A percentile compares a stretch with the other conserved stretches of the same genome.
Conservation (phyloP, 2,329 filamentous ascomycete genomes). For the Rutstroemia sp. region DNA sequence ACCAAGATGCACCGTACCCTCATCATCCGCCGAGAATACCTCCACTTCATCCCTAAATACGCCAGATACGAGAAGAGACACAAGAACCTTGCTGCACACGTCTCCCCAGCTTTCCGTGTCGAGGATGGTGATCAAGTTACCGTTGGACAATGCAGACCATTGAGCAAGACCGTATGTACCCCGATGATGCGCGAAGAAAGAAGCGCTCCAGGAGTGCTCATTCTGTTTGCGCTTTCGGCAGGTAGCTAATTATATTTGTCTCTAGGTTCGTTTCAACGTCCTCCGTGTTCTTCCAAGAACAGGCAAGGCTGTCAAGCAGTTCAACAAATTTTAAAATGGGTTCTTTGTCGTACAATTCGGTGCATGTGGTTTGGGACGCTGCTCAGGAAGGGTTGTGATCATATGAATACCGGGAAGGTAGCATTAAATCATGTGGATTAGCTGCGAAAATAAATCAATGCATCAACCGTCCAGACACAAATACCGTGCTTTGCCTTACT, state of each 20-base stretch:
- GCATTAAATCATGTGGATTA: slow-evolving; percentile 28
- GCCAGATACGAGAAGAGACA: slow-evolving; percentile 99
- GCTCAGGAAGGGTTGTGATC: slow-evolving; percentile 27
- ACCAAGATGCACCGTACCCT: slow-evolving; percentile 99
- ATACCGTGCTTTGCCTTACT: neutral
- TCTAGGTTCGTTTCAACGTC: slow-evolving; percentile 96
- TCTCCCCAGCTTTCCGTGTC: slow-evolving; percentile 99
- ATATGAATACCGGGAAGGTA: slow-evolving; percentile 22
- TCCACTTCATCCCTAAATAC: slow-evolving; percentile 99
- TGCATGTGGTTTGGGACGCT: slow-evolving; percentile 30
- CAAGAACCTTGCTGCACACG: slow-evolving; percentile 99
- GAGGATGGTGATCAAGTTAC: slow-evolving; percentile 99
- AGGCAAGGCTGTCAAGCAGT: slow-evolving; percentile 95
- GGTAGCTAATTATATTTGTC: neutral
- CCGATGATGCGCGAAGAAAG: slow-evolving; percentile 1
- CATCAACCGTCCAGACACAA: slow-evolving; percentile 20
- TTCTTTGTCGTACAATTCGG: slow-evolving; percentile 16
- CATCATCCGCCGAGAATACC: slow-evolving; percentile 99
- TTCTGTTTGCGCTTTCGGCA: neutral
- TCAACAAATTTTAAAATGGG: slow-evolving; percentile 87
- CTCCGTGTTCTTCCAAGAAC: slow-evolving; percentile 96
- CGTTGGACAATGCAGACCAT: slow-evolving; percentile 97
- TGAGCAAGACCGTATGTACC: slow-evolving; percentile 94
- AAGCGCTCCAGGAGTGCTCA: neutral
- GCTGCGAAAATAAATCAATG: slow-evolving; percentile 26